phyloP scores from a whole-genome alignment of 495 filamentous ascomycete genomes.

The Articulospora tetracladia region DNA sequence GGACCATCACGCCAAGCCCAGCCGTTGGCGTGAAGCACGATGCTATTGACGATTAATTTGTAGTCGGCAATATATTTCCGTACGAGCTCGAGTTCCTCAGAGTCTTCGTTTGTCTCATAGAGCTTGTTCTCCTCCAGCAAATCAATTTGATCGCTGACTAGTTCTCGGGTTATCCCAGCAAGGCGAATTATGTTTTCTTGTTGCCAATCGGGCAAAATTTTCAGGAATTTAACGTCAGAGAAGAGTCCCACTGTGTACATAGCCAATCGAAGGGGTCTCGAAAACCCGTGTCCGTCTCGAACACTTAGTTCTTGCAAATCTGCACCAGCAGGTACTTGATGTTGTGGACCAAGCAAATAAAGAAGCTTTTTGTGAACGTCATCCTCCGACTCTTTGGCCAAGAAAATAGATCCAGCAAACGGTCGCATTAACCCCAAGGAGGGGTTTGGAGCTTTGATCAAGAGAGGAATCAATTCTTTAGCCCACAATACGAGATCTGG shows the following conservation, averaged over 20 bases:
- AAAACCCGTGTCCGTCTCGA: slow-evolving; percentile 64
- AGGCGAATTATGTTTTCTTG: slow-evolving; percentile 37
- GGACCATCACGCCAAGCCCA: background rate
- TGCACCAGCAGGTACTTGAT: background rate
- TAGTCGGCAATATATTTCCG: background rate
- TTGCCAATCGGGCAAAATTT: slow-evolving; percentile 27
- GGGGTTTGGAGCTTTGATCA: slow-evolving; percentile 50
- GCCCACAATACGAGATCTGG: slow-evolving; percentile 40
- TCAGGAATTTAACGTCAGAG: slow-evolving; percentile 26
- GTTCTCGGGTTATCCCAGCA: slow-evolving; percentile 34
- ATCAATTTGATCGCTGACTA: slow-evolving; percentile 42
- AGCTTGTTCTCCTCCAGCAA: slow-evolving; percentile 14
- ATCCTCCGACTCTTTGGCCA: slow-evolving; percentile 41
- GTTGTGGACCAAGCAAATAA: background rate
- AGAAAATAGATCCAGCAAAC: slow-evolving; percentile 64
- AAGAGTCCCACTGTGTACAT: slow-evolving; percentile 60
- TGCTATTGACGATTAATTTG: background rate
- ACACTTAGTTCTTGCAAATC: slow-evolving; percentile 2
- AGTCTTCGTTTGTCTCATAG: background rate
- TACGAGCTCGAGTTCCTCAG: slow-evolving; percentile 6
- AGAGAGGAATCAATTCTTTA: slow-evolving; percentile 49
- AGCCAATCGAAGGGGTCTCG: slow-evolving; percentile 69
- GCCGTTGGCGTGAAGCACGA: background rate
- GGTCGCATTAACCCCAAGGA: slow-evolving; percentile 69
- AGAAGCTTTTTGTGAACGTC: background rate